Conservation (phyloP, 2,329 filamentous ascomycete genomes). For the Pseudocercospora crystallina region DNA sequence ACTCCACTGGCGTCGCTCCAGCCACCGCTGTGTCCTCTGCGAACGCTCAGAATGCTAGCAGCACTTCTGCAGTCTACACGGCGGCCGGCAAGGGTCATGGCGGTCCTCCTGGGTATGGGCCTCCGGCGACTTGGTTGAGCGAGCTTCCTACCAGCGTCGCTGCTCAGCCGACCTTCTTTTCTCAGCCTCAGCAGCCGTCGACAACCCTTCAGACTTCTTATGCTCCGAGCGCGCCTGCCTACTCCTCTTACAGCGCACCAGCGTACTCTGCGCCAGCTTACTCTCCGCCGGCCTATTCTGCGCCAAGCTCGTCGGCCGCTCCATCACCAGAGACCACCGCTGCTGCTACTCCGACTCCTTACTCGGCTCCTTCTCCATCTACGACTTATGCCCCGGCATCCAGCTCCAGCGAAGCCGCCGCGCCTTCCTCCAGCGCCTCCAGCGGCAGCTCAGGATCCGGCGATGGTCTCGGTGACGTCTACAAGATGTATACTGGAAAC, state of each 20-base stretch:
- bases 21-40: constrained; percentile 1
- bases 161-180: constrained; percentile 4
- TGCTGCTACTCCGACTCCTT: constrained; percentile 6
- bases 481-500: constrained; percentile 27
- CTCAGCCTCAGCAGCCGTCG: constrained; percentile 3
- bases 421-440: constrained; percentile 8
- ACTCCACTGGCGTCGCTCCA: constrained; percentile 4
- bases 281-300: constrained; percentile 9
- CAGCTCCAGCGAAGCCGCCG: constrained; percentile 4
- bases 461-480: constrained; percentile 18
- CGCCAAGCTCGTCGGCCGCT: constrained; percentile 1
- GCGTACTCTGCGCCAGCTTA: background rate
- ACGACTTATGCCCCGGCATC: constrained; percentile 6
- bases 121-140: background rate
- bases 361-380: constrained; percentile 4
- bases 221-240: no score
- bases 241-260: background rate
- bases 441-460: constrained; percentile 8
- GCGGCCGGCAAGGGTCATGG: constrained; percentile 10
- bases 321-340: background rate
- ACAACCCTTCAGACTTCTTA: constrained; percentile 6
- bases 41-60: constrained; percentile 7
- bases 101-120: background rate
- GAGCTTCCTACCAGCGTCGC: background rate
- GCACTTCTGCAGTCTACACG: constrained; percentile 5